A percentile compares a stretch with the other conserved stretches of the same genome.
These are phyloP conservation scores for Alternaria longipes DNA, from an alignment of 2,329 filamentous ascomycete genomes.

Conservation along the genomic window DNA sequence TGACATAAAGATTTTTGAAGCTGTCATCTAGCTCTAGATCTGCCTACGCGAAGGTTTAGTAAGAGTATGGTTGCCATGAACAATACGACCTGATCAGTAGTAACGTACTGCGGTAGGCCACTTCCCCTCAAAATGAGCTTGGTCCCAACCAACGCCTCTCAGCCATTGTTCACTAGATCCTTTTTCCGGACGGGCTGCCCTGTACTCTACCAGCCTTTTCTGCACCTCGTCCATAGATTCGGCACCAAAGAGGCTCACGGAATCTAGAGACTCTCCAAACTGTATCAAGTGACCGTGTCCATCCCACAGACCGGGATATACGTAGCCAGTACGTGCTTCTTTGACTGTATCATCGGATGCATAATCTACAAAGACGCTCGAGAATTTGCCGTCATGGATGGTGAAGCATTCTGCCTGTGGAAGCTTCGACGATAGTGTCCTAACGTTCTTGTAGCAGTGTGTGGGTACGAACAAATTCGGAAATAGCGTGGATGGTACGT, in stretches of 20 bases:
- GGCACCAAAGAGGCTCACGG: slow-evolving; percentile 70
- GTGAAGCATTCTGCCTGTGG: slow-evolving; percentile 64
- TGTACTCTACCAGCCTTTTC: slow-evolving; percentile 62
- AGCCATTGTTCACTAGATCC: slow-evolving; percentile 69
- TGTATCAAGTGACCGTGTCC: slow-evolving; percentile 73
- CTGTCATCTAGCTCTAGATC: slow-evolving; percentile 64
- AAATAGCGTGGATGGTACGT: slow-evolving; percentile 31
- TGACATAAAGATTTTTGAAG: slow-evolving; percentile 68
- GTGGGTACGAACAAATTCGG: slow-evolving; percentile 39
- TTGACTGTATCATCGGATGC: slow-evolving; percentile 21
- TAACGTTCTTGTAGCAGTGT: slow-evolving; percentile 58
- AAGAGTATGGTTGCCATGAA: neutral
- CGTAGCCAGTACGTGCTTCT: slow-evolving; percentile 58
- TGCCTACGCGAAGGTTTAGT: slow-evolving; percentile 50
- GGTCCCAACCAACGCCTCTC: slow-evolving; percentile 75
- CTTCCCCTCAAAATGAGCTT: slow-evolving; percentile 67
- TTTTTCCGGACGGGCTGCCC: slow-evolving; percentile 59
- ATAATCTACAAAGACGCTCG: slow-evolving; percentile 42
- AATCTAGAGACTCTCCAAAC: slow-evolving; percentile 73
- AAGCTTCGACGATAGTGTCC: slow-evolving; percentile 52
- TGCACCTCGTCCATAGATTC: slow-evolving; percentile 65
- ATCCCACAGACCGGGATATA: slow-evolving; percentile 74
- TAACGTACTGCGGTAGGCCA: slow-evolving; percentile 70
- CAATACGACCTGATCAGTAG: neutral
- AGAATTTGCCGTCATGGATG: slow-evolving; percentile 62